Evolutionary conservation across 2,329 filamentous ascomycete genomes (phyloP).

Genomic region (Dendrostoma leiphaemia): DNA sequence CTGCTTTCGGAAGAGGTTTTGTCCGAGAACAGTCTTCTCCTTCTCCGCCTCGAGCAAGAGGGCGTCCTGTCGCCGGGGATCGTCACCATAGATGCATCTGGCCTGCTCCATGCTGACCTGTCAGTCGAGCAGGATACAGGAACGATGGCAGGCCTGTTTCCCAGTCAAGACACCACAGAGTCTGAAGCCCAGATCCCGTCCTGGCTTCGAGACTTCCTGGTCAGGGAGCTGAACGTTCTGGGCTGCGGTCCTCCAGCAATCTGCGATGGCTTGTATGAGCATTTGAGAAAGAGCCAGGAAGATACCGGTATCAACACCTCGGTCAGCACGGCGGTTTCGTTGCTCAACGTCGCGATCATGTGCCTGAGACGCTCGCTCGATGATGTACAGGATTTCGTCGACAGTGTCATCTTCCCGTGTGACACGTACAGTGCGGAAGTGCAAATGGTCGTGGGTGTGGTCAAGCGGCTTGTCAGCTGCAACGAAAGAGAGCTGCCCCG

Average conservation of each 20-base stretch:
- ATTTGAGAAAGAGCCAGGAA: neutral
- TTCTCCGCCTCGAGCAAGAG: conserved; percentile 4
- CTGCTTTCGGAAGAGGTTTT: neutral
- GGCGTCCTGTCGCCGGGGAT: neutral
- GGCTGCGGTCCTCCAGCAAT: neutral
- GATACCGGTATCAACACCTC: neutral
- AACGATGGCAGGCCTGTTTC: conserved; percentile 4
- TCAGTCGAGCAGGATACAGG: conserved; percentile 1
- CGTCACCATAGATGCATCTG: neutral
- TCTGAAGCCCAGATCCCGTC: conserved; percentile 3
- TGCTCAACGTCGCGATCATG: neutral
- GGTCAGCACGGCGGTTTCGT: neutral
- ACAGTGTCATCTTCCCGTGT: neutral
- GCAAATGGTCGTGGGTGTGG: neutral
- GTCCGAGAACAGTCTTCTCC: neutral
- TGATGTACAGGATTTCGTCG: neutral
- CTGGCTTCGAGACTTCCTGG: conserved; percentile 7
- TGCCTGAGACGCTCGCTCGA: neutral
- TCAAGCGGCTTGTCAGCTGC: neutral
- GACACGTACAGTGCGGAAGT: conserved; percentile 6
- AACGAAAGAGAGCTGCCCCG: neutral
- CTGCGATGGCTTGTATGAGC: conserved; percentile 1
- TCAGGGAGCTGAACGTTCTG: conserved; percentile 6
- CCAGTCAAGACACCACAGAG: neutral
- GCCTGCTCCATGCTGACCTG: neutral